phyloP scores from a whole-genome alignment of 1,284 basidiomycete species.

The Trametes hirsuta region DNA sequence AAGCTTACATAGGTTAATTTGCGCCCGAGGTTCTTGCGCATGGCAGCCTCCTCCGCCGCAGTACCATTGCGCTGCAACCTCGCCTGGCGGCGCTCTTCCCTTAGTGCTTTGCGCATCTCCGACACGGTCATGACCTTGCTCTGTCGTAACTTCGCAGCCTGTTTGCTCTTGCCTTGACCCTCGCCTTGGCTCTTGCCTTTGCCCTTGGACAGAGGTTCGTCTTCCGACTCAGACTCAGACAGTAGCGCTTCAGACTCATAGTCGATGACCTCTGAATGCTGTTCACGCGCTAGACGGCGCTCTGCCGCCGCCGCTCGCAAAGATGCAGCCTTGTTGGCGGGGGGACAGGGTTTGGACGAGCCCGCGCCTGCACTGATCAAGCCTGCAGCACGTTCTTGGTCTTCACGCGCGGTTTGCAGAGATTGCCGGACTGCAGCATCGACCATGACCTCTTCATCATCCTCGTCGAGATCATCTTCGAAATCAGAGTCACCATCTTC shows the following conservation, averaged over 20 bases:
- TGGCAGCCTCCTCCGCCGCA: conserved; percentile 11
- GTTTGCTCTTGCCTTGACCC: conserved; percentile 15
- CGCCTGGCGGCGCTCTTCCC: conserved; percentile 33
- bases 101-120: conserved; percentile 34
- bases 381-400: conserved; percentile 35
- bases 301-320: conserved; percentile 58
- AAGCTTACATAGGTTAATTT: conserved; percentile 16
- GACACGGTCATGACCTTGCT: conserved; percentile 42
- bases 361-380: conserved; percentile 43
- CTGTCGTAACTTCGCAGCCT: conserved; percentile 31
- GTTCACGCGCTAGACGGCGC: conserved; percentile 44
- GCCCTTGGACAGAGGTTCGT: conserved; percentile 34
- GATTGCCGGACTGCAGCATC: conserved; percentile 60
- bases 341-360: conserved; percentile 36
- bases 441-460: conserved; percentile 62
- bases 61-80: conserved; percentile 32
- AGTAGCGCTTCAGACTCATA: conserved; percentile 22
- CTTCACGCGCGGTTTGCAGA: conserved; percentile 42
- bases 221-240: conserved; percentile 15
- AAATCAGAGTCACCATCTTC: conserved; percentile 25
- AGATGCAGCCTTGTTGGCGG: conserved; percentile 45
- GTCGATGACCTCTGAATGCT: conserved; percentile 39
- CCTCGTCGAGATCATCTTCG: conserved; percentile 29
- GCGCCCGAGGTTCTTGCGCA: conserved; percentile 19
- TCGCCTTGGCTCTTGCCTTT: neutral